Conservation (phyloP, 768 basidiomycete genomes). For the Exidia glandulosa region DNA sequence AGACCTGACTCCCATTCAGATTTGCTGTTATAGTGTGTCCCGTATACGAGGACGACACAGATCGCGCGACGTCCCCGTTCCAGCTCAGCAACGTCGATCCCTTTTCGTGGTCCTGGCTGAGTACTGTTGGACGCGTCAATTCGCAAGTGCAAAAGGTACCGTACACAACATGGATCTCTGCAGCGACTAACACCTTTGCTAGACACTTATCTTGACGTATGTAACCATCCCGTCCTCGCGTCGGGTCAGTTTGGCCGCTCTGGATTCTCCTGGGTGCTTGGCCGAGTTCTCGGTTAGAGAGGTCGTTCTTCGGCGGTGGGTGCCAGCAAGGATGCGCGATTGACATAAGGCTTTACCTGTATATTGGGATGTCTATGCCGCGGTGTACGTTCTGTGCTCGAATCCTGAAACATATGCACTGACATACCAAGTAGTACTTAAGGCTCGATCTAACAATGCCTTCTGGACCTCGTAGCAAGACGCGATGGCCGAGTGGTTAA, state of each 20-base stretch:
- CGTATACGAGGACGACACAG: conserved; percentile 73
- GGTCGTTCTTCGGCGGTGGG: conserved; percentile 72
- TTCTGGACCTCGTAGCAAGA: no score
- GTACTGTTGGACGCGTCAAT: conserved; percentile 93
- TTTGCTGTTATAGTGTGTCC: conserved; percentile 89
- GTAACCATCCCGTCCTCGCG: conserved; percentile 82
- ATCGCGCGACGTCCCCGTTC: conserved; percentile 54
- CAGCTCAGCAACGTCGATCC: conserved; percentile 55
- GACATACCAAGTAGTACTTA: not conserved
- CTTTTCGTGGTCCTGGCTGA: conserved; percentile 91
- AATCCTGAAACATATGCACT: not conserved
- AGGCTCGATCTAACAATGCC: not conserved
- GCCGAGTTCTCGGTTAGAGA: conserved; percentile 73
- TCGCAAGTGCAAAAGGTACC: conserved; percentile 90
- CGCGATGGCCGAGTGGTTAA: not conserved
- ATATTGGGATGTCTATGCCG: no score
- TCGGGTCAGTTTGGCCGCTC: conserved; percentile 36
- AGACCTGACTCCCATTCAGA: conserved; percentile 28
- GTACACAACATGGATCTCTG: not conserved
- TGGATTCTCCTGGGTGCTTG: conserved; percentile 65
- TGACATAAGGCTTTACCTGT: no score
- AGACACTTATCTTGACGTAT: conserved; percentile 87
- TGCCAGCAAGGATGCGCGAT: conserved; percentile 89
- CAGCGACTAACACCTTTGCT: not conserved
- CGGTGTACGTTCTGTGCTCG: not conserved